Percentiles rank a stretch among this genome's conserved stretches.
Evolutionary conservation across 805 yeast genomes (phyloP).

Genomic region (Teunomyces gatunensis): DNA sequence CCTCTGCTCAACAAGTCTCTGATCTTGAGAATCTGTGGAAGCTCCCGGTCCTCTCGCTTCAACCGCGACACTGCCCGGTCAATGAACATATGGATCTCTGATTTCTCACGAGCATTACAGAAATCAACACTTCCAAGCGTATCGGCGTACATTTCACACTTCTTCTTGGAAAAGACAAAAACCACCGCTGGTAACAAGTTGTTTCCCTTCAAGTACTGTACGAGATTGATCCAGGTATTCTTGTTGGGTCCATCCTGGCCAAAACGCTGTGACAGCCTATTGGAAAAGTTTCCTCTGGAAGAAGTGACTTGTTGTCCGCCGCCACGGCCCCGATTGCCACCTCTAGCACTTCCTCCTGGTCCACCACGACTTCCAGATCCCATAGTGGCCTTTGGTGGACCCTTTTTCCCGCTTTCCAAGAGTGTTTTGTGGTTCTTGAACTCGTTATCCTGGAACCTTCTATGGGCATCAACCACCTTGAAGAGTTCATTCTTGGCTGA

Average conservation of each 20-base stretch:
- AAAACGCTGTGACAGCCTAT: neutral
- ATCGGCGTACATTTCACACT: constrained; percentile 91
- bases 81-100: constrained; percentile 90
- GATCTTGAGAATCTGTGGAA: constrained; percentile 85
- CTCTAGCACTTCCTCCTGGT: constrained; percentile 45
- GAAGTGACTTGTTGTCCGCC: constrained; percentile 16
- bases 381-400: constrained; percentile 37
- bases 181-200: constrained; percentile 86
- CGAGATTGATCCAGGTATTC: constrained; percentile 72
- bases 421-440: constrained; percentile 59
- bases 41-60: constrained; percentile 86
- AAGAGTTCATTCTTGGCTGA: constrained; percentile 77
- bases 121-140: constrained; percentile 72
- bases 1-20: constrained; percentile 86
- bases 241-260: constrained; percentile 65
- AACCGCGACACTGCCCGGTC: constrained; percentile 81
- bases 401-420: constrained; percentile 40
- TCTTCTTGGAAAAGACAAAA: constrained; percentile 89
- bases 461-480: constrained; percentile 71
- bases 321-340: constrained; percentile 35
- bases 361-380: constrained; percentile 42
- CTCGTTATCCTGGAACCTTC: constrained; percentile 64
- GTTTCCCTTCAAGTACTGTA: constrained; percentile 63
- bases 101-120: constrained; percentile 79
- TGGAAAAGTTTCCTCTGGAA: constrained; percentile 34